These are phyloP conservation scores for Notholithocarpus densiflorus DNA, from an alignment of 306 rosid species.

Conservation along the genomic window DNA sequence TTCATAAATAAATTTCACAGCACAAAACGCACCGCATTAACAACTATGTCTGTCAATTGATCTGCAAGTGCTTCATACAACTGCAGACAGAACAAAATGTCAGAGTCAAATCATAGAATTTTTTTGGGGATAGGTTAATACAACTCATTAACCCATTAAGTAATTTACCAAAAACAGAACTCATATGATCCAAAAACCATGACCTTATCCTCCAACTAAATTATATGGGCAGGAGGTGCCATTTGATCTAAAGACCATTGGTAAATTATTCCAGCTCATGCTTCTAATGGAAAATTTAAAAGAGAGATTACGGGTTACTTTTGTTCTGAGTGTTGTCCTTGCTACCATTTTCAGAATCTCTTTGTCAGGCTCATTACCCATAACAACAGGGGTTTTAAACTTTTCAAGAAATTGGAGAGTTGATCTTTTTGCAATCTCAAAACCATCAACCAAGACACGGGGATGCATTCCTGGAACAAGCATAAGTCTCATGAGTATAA, in stretches of 20 bases:
- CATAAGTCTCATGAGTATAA: background rate
- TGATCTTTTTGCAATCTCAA: constrained; percentile 91
- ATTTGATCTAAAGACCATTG: background rate
- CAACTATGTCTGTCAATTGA: constrained; percentile 79
- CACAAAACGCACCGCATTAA: constrained; percentile 66
- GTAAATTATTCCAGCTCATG: background rate
- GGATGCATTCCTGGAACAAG: constrained; percentile 90
- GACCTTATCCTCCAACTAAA: background rate
- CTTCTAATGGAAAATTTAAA: background rate
- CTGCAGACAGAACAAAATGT: constrained; percentile 43
- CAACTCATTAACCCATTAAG: background rate
- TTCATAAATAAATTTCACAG: constrained; percentile 11
- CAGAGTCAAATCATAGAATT: background rate
- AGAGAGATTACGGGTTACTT: constrained; percentile 41
- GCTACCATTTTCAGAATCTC: constrained; percentile 94
- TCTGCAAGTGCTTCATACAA: constrained; percentile 87
- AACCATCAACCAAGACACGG: constrained; percentile 92
- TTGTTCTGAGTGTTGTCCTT: constrained; percentile 87
- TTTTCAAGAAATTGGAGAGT: constrained; percentile 87
- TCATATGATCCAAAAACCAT: background rate
- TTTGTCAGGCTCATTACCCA: constrained; percentile 88
- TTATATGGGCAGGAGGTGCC: background rate
- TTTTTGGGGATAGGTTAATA: background rate
- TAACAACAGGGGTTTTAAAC: constrained; percentile 81
- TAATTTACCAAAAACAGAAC: too few relatives aligned